Conservation (phyloP, 169 alveolate genomes). For the Cryptosporidium parvum region DNA sequence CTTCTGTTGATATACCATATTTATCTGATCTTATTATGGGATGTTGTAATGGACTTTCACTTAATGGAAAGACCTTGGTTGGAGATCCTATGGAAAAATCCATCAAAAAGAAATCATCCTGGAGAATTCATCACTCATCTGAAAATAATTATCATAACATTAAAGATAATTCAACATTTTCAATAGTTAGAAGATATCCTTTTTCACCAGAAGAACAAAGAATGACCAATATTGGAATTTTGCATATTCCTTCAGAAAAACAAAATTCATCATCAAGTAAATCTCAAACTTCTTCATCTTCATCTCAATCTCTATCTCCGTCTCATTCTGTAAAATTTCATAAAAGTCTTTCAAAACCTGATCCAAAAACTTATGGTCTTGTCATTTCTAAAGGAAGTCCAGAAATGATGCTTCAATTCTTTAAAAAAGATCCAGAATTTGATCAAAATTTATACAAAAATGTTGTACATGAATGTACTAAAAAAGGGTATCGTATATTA, state of each 20-base stretch:
- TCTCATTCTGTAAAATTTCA: neutral
- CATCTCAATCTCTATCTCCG: neutral
- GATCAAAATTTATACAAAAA: constrained; percentile 6
- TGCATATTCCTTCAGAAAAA: neutral
- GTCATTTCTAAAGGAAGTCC: constrained; percentile 68
- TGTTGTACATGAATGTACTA: constrained; percentile 45
- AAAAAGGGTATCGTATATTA: constrained; percentile 34
- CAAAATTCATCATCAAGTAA: neutral
- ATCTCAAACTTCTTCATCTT: neutral
- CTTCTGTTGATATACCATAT: constrained; percentile 76
- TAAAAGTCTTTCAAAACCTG: neutral
- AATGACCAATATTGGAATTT: constrained; percentile 82
- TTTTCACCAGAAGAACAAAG: constrained; percentile 89
- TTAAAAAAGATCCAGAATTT: neutral
- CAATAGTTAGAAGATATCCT: constrained; percentile 84
- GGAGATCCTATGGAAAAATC: constrained; percentile 97
- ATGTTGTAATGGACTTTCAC: constrained; percentile 94
- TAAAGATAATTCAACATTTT: constrained; percentile 35
- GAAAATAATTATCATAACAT: constrained; percentile 7
- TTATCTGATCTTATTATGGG: constrained; percentile 90
- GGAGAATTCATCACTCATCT: constrained; percentile 26
- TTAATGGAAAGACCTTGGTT: constrained; percentile 86
- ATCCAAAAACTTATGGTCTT: constrained; percentile 1
- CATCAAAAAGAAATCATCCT: constrained; percentile 27
- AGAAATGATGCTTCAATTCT: constrained; percentile 47